Evolutionary conservation across 2,329 filamentous ascomycete species (phyloP), one percentile per base, ranked within the genome.

Genomic region (Colletotrichum tabaci): DNA sequence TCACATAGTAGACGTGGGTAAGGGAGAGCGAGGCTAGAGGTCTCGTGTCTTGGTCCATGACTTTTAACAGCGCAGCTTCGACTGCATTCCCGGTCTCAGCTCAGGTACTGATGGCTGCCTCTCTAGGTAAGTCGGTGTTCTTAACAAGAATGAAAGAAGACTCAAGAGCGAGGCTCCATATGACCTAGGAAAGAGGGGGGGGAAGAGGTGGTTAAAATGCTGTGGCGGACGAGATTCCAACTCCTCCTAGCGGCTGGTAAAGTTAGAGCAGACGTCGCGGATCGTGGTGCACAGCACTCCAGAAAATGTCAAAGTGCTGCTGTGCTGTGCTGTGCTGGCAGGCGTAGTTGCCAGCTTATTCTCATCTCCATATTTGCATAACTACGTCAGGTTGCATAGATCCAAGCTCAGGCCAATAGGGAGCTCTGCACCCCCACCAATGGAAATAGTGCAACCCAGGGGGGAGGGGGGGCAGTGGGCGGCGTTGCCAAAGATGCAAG

Each of bases 1-100:
- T 66, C 52, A 72, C 95, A 87, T 98, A 98, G 86, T 96, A 94
- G 76, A 98, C 95, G 84, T 98, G 96, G 13, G 96, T 98, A 76
- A 99, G 85, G 62, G 96, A 98, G 73, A 99, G 89, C 30, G 96
- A 98, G 62, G 95, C 94, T 68, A 98, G 86, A 50, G 93, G 91
- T 49, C 79, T 79, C 30, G 81, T 75, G 74, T 87, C 84, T 53
- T 76, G 74, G 49, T 77, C 70, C 78, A 80, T 80, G 72, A 71
- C 38, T 70, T 66, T 71, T 40, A 47, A 50, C 56, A 66, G 49
- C 18, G 44, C 50, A 46, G 55, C 49, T 61, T 30, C 44, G 44
- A 58, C 50, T 55, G 64, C 53, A 64, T 62, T 65, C 67, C 69
- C 35, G 44, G 47, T 53, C 30, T 42, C 15, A 21, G 53, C 50